Percentiles rank a stretch among this genome's conserved stretches.
phyloP scores from a whole-genome alignment of 2,329 filamentous ascomycete genomes.

The Juglanconis oblonga region DNA sequence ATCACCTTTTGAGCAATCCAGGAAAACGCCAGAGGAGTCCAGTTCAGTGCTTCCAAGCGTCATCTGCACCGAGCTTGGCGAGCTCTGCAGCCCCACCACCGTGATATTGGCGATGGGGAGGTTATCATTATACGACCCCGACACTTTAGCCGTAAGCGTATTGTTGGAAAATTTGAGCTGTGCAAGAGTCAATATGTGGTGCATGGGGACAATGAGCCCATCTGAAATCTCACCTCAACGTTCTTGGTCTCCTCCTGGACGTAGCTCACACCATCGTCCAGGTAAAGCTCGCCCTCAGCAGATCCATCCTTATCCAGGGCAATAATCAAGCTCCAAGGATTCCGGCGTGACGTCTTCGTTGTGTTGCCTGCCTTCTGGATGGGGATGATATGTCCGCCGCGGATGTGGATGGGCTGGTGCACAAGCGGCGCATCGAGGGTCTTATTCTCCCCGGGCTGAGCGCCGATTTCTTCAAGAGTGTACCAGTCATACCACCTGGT shows the following conservation, averaged over 20 bases:
- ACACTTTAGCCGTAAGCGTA: background rate
- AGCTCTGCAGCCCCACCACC: background rate
- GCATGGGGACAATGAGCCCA: background rate
- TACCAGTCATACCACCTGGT: constrained; percentile 2
- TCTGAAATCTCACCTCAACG: background rate
- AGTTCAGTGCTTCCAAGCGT: background rate
- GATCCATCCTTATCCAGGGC: background rate
- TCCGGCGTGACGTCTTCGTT: background rate
- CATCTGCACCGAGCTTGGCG: background rate
- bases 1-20: background rate
- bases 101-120: background rate
- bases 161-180: background rate
- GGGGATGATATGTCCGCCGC: background rate
- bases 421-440: background rate
- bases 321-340: background rate
- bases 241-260: background rate
- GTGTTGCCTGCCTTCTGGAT: constrained; percentile 1
- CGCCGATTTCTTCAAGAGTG: background rate
- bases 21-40: background rate
- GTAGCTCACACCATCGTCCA: background rate
- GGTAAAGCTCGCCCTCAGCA: background rate
- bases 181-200: background rate
- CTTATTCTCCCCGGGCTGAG: background rate
- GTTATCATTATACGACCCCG: background rate
- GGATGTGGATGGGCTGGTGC: constrained; percentile 1